Base-by-base conservation (phyloP, 805 yeast species). In the Sugiyamaella qingdaonensis region DNA sequence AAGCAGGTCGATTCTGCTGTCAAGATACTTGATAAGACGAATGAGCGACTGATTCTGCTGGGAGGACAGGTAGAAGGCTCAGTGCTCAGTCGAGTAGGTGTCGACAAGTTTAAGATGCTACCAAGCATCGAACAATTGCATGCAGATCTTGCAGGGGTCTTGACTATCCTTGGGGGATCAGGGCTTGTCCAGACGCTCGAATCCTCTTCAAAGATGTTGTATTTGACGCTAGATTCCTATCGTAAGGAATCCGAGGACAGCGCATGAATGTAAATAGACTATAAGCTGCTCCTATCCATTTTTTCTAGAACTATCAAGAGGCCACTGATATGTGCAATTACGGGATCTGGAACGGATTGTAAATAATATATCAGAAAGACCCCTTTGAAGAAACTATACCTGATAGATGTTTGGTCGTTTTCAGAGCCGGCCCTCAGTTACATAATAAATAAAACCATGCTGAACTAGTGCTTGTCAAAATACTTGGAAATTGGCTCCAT, bases 131-230 rank as follows among this genome's bases (percentile, higher is more conserved):
- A 79, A 43, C 82, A 84, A 60, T 73, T 92, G 60, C 94, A 88
- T 54, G 81, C 86, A 9, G 87, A 91, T 76, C 79, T 94, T 61
- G 85, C 86, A 10, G 96, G 96, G 10, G 75, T 88, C 52, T 79
- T 92, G 64, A 84, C 91, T n/a, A 72, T 86, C 53, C 75, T 88
- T 58, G 88, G 96, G 54, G 98, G 97, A 64, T 91, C 88, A 44
- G 95, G 95, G 10, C 77, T 92, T 66, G 95, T 86, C 10, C 80
- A 80, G 71, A 88, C 96, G 14, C 77, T 92, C 65, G 85, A 86
- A 70, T 67, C 85, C 16, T 74, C 88, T n/a, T 71, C 87, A 13
- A 81, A 81, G 58, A 71, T 73, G 54, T 78, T 91, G 61, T 88
- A 88, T 64, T 73, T 89, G 69, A 86, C 95, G 8, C 70, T 91